A percentile compares a stretch with the other conserved stretches of the same genome.
phyloP scores from a whole-genome alignment of 179 eudicot species.

The Camellia oleifera region DNA sequence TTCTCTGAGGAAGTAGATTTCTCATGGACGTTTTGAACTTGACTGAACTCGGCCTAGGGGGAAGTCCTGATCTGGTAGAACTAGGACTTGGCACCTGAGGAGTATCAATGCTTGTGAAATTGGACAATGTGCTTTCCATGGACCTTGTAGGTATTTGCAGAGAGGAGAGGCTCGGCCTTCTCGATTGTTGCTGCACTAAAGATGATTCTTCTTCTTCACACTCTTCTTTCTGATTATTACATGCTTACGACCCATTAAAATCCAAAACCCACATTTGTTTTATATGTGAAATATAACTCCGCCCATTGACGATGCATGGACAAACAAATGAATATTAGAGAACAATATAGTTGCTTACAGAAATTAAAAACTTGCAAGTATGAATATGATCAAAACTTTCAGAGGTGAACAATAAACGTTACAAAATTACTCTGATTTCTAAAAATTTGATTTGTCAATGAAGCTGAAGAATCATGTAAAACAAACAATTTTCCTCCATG shows the following conservation, averaged over 20 bases:
- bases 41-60: slow-evolving; percentile 44
- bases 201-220: slow-evolving; percentile 41
- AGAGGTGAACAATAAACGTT: not conserved
- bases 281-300: not conserved
- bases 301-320: not conserved
- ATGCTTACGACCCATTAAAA: not conserved
- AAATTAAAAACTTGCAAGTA: not conserved
- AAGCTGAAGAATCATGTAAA: not conserved
- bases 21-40: slow-evolving; percentile 32
- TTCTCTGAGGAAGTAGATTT: slow-evolving; percentile 38
- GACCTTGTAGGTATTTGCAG: slow-evolving; percentile 43
- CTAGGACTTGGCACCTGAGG: slow-evolving; percentile 29
- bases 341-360: not conserved
- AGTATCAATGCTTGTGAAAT: slow-evolving; percentile 29
- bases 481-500: not conserved
- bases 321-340: not conserved
- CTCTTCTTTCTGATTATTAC: slow-evolving; percentile 22
- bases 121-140: slow-evolving; percentile 29
- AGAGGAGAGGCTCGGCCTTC: slow-evolving; percentile 40
- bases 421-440: not conserved
- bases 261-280: not conserved
- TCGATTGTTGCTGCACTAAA: slow-evolving; percentile 27
- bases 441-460: not conserved
- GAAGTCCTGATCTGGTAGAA: slow-evolving; percentile 38
- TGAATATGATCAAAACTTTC: not conserved